These are phyloP conservation scores for Suhomyces guaymorum DNA, from an alignment of 1,139 yeast genomes.

Conservation along the genomic window DNA sequence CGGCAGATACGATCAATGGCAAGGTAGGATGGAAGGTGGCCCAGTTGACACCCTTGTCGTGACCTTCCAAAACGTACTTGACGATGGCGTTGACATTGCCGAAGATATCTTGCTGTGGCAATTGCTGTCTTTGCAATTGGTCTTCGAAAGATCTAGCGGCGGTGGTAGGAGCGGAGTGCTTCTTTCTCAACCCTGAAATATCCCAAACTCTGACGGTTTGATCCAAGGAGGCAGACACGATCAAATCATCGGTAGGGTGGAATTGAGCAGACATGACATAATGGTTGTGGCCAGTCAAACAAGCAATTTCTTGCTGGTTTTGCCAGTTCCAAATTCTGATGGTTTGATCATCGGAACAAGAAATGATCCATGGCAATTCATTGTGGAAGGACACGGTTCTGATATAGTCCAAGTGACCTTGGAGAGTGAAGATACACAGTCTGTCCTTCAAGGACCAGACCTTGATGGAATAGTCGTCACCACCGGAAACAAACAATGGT, in stretches of 20 bases:
- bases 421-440: constrained; percentile 86
- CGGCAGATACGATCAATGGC: constrained; percentile 93
- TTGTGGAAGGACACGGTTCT: constrained; percentile 94
- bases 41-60: constrained; percentile 98
- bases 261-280: constrained; percentile 98
- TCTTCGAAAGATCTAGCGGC: constrained; percentile 67
- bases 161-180: constrained; percentile 82
- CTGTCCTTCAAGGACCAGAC: constrained; percentile 96
- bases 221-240: constrained; percentile 94
- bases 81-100: constrained; percentile 94
- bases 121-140: constrained; percentile 70
- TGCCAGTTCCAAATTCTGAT: constrained; percentile 99
- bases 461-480: constrained; percentile 92
- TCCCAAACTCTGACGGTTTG: constrained; percentile 99
- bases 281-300: constrained; percentile 97
- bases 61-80: constrained; percentile 95
- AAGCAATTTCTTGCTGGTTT: constrained; percentile 94
- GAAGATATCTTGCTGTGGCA: constrained; percentile 87
- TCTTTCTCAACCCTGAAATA: constrained; percentile 90
- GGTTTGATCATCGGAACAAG: constrained; percentile 97
- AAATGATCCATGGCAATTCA: constrained; percentile 95
- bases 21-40: constrained; percentile 96
- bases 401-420: constrained; percentile 93
- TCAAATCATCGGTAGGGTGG: constrained; percentile 92
- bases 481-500: constrained; percentile 94